Evolutionary conservation across 805 yeast genomes (phyloP), one percentile per base, ranked within the genome.

Genomic region (Dipodascus geniculatus): DNA sequence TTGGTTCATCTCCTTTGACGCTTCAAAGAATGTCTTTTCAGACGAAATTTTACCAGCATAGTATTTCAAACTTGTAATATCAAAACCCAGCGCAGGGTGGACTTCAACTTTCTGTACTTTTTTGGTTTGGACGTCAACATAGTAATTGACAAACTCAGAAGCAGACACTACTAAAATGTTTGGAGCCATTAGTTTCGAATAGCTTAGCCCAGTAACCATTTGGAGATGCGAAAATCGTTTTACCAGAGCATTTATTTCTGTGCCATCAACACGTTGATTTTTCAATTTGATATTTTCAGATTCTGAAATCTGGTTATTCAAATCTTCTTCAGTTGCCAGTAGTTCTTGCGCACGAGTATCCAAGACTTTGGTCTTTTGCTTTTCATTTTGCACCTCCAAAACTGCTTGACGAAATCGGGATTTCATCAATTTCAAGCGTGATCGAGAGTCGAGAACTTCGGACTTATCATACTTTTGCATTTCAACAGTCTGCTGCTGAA

Each of bases 381-480:
- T 38, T 6, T 17, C 20, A 4, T 38, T 14, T 17, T 38, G 44
- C 20, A 14, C 20, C 4, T 38, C 44, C 6, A 38, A n/a, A 14
- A 6, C 19, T 4, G 44, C 44, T 38, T 38, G 44, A 6, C 44
- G 17, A 38, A n/a, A 38, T 17, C 20, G 11, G 4, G 20, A 14
- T 17, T 38, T 38, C 20, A 17, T 17, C 19, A n/a, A n/a, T 17
- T 38, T 38, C 19, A 38, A n/a, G 4, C 20, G 17, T 4, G 17
- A 14, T 17, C 44, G 11, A 3, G 17, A 14, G 8, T 22, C 35
- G n/a, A 42, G 28, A 8, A 59, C 50, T 42, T 55, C 57, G 20
- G 55, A 57, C 33, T 58, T 55, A 31, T 62, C 57, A 48, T 55
- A 53, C 22, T 51, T 57, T 11, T 51, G 51, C 33, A 56, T 50